Evolutionary conservation across 129 eudicot genomes (phyloP).

Genomic region (Saussurea involucrata): DNA sequence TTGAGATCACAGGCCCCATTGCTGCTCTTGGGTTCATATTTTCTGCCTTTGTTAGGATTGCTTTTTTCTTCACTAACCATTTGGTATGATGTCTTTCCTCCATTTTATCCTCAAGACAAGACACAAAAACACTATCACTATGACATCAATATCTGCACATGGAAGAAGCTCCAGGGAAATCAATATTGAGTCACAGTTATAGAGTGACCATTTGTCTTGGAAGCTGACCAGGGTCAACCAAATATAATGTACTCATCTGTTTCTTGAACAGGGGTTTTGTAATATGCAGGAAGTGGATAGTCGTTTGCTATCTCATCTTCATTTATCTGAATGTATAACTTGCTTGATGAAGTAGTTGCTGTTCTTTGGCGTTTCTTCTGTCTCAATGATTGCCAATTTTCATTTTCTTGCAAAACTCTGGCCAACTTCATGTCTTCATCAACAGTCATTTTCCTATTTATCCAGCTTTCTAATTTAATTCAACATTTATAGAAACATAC

Average conservation of each 20-base stretch:
- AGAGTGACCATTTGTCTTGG: conserved; percentile 93
- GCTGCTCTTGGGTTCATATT: conserved; percentile 78
- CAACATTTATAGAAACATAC: no score
- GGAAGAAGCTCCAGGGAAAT: conserved; percentile 94
- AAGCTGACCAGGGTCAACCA: conserved; percentile 57
- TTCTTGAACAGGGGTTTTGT: conserved; percentile 55
- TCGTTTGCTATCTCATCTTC: conserved; percentile 80
- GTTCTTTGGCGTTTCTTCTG: conserved; percentile 43
- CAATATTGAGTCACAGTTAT: conserved; percentile 83
- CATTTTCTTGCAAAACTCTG: conserved; percentile 64
- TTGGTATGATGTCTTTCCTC: conserved; percentile 88
- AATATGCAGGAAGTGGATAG: conserved; percentile 76
- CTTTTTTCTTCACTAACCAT: conserved; percentile 88
- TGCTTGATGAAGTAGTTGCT: conserved; percentile 33
- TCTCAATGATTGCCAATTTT: conserved; percentile 53
- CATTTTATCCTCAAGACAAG: conserved; percentile 72
- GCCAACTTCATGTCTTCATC: conserved; percentile 64
- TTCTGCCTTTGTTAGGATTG: conserved; percentile 34
- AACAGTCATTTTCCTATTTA: no score
- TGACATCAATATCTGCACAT: conserved; percentile 95
- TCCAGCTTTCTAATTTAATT: no score
- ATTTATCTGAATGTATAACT: conserved; percentile 57
- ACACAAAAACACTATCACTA: conserved; percentile 71
- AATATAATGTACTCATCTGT: conserved; percentile 65
- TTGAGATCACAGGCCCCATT: conserved; percentile 65